These are phyloP conservation scores for Botryosphaeria agaves DNA, from an alignment of 2,329 filamentous ascomycete genomes.

Conservation along the genomic window DNA sequence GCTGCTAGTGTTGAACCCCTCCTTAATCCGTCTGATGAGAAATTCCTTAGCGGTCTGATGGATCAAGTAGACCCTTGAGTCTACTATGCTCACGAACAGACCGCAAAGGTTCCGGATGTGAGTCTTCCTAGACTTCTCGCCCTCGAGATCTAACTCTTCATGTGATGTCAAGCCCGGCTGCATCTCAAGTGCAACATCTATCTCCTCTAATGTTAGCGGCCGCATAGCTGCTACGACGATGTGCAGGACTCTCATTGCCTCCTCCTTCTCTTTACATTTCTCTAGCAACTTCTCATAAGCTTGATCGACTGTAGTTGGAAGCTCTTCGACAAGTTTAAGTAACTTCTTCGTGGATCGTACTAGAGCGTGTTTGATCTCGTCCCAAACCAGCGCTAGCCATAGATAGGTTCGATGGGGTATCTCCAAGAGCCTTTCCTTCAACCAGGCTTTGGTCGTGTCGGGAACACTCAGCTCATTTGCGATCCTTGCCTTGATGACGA, in stretches of 20 bases:
- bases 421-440: conserved; percentile 5
- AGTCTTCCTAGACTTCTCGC: conserved; percentile 1
- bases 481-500: conserved; percentile 2
- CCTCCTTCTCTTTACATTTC: conserved; percentile 1
- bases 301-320: conserved; percentile 10
- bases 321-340: conserved; percentile 3
- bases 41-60: conserved; percentile 15
- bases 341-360: conserved; percentile 5
- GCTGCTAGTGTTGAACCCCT: too few species aligned
- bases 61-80: conserved; percentile 10
- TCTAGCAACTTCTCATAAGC: conserved; percentile 12
- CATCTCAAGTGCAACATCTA: conserved; percentile 8
- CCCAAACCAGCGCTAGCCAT: conserved; percentile 11
- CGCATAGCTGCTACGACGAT: conserved; percentile 11
- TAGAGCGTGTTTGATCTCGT: conserved; percentile 5
- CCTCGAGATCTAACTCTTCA: conserved; percentile 2
- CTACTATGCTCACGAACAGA: conserved; percentile 11
- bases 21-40: conserved; percentile 2
- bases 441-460: not conserved
- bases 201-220: conserved; percentile 10
- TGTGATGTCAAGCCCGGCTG: conserved; percentile 1
- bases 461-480: conserved; percentile 1
- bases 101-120: conserved; percentile 8
- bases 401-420: conserved; percentile 14
- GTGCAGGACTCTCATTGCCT: conserved; percentile 6